phyloP scores from a whole-genome alignment of 2,329 filamentous ascomycete genomes.

The Penicillium aurantiogriseum region DNA sequence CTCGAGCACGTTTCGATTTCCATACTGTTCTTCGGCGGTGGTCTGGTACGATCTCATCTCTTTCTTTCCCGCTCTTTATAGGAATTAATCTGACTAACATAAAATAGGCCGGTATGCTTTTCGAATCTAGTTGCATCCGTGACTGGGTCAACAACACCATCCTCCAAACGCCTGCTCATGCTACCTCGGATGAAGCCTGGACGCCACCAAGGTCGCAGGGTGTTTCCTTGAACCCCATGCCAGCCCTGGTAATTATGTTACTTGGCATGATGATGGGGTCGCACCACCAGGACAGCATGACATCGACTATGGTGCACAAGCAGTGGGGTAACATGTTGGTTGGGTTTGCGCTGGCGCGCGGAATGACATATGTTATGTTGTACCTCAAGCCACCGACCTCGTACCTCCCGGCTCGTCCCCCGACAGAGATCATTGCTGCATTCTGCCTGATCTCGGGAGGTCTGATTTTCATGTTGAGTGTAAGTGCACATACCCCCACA shows the following conservation, averaged over 20 bases:
- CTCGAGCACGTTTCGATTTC: conserved; percentile 92
- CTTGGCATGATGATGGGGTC: conserved; percentile 94
- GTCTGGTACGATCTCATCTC: conserved; percentile 57
- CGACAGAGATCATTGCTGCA: conserved; percentile 80
- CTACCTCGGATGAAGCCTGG: conserved; percentile 52
- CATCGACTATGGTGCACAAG: conserved; percentile 86
- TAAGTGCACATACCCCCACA: conserved; percentile 47
- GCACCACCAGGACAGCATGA: conserved; percentile 79
- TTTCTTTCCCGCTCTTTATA: background rate
- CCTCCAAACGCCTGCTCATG: conserved; percentile 38
- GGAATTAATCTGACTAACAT: conserved; percentile 3
- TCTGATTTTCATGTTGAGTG: conserved; percentile 87
- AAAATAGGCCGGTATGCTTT: conserved; percentile 71
- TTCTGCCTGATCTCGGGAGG: conserved; percentile 89
- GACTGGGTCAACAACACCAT: conserved; percentile 53
- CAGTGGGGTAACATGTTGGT: conserved; percentile 89
- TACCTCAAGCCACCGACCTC: conserved; percentile 81
- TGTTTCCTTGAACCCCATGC: conserved; percentile 83
- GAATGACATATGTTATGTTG: conserved; percentile 73
- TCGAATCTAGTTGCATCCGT: conserved; percentile 71
- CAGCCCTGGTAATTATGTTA: conserved; percentile 79
- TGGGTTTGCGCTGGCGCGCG: conserved; percentile 75
- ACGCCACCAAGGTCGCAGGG: conserved; percentile 65
- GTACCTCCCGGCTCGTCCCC: conserved; percentile 76
- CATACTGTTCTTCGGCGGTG: conserved; percentile 88